Evolutionary conservation across 116 monocot species (phyloP).

Genomic region (Zostera marina): DNA sequence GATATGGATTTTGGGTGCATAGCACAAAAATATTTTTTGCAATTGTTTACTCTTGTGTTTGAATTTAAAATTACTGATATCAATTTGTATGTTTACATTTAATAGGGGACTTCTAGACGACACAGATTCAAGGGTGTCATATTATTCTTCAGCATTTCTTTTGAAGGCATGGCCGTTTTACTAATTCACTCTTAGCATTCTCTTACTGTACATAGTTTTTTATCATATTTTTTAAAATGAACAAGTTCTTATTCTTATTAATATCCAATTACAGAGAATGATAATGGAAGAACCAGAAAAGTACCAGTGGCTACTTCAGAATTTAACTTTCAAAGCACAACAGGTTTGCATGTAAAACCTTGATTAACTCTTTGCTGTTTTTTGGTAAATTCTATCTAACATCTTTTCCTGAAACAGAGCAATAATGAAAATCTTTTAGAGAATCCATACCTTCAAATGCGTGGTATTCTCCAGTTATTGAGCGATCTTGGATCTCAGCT

Average conservation of each 20-base stretch:
- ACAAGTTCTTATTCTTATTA: not conserved
- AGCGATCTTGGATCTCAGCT: constrained; percentile 54
- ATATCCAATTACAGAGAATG: constrained; percentile 59
- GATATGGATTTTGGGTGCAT: no score
- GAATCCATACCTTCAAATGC: constrained; percentile 99
- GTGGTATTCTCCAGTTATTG: constrained; percentile 78
- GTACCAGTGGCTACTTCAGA: constrained; percentile 92
- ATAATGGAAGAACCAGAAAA: constrained; percentile 87
- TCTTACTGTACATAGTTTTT: not conserved
- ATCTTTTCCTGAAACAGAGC: constrained; percentile 31
- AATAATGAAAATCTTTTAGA: constrained; percentile 98
- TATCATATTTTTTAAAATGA: not conserved
- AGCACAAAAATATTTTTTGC: no score
- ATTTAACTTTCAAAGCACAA: constrained; percentile 82
- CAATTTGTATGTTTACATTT: constrained; percentile 3
- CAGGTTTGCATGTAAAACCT: constrained; percentile 31
- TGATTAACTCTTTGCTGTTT: not conserved
- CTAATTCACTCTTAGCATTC: not conserved
- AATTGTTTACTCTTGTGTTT: not conserved
- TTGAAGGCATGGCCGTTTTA: constrained; percentile 44
- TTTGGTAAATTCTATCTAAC: not conserved
- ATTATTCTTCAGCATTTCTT: constrained; percentile 92
- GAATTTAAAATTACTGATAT: not conserved
- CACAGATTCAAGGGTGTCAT: constrained; percentile 91
- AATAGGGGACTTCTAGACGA: constrained; percentile 86